These are phyloP conservation scores for Moelleriella libera DNA, from an alignment of 2,329 filamentous ascomycete genomes.

Conservation along the genomic window DNA sequence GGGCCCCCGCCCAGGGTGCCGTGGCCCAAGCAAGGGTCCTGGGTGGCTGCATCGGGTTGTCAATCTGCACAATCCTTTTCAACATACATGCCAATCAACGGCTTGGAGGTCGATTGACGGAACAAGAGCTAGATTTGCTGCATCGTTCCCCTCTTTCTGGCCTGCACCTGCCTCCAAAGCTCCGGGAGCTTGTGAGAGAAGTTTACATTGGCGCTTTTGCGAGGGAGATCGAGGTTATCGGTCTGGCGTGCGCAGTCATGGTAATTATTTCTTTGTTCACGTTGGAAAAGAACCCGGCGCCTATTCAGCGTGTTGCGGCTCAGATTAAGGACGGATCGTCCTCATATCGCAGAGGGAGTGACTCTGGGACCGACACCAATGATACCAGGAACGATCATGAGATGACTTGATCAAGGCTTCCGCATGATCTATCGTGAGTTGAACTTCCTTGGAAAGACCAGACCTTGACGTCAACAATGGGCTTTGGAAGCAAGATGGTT, in stretches of 20 bases:
- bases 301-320: constrained; percentile 17
- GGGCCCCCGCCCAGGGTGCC: constrained; percentile 44
- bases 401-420: constrained; percentile 2
- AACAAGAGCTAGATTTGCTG: constrained; percentile 23
- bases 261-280: constrained; percentile 28
- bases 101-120: constrained; percentile 20
- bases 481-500: too few relatives aligned
- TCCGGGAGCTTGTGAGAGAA: constrained; percentile 19
- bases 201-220: constrained; percentile 32
- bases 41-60: constrained; percentile 44
- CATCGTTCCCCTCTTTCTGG: constrained; percentile 28
- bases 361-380: constrained; percentile 22
- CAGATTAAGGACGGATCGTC: constrained; percentile 14
- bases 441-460: too few relatives aligned
- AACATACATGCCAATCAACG: constrained; percentile 27
- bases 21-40: constrained; percentile 46
- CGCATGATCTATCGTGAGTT: too few relatives aligned
- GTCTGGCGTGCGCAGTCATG: constrained; percentile 26
- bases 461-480: too few relatives aligned
- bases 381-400: constrained; percentile 11
- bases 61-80: constrained; percentile 44
- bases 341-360: constrained; percentile 18
- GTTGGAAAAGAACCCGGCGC: constrained; percentile 25
- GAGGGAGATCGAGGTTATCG: constrained; percentile 31
- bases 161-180: constrained; percentile 16